phyloP scores from a whole-genome alignment of 2,329 filamentous ascomycete species.

The Scytalidium lignicola region DNA sequence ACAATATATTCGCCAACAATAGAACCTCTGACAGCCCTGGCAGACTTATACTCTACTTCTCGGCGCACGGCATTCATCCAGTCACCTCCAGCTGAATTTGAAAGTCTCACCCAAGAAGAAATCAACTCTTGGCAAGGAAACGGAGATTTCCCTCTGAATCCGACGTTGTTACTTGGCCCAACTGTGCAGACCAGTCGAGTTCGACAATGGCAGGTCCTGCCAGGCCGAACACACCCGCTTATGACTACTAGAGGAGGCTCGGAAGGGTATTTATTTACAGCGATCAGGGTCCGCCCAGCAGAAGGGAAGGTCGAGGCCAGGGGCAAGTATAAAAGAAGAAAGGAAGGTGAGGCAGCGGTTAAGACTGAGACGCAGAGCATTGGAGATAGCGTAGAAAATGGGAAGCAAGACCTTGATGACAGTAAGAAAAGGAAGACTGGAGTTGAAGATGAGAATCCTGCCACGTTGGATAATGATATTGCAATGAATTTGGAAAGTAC shows the following conservation, averaged over 20 bases:
- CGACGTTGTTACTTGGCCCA: conserved; percentile 73
- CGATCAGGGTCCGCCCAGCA: conserved; percentile 72
- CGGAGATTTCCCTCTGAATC: conserved; percentile 81
- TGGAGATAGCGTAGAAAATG: background rate
- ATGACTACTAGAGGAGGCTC: conserved; percentile 88
- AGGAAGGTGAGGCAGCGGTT: conserved; percentile 6
- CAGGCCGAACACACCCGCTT: conserved; percentile 83
- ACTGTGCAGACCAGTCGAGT: conserved; percentile 76
- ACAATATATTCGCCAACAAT: conserved; percentile 79
- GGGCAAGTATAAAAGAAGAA: conserved; percentile 54
- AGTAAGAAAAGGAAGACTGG: background rate
- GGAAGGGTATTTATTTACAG: conserved; percentile 88
- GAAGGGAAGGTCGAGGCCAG: conserved; percentile 77
- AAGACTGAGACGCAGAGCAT: background rate
- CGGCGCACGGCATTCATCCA: conserved; percentile 71
- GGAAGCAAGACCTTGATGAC: background rate
- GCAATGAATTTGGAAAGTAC: background rate
- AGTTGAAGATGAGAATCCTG: background rate
- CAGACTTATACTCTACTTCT: conserved; percentile 79
- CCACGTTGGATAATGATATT: background rate
- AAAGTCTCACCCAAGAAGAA: conserved; percentile 38
- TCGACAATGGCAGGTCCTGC: conserved; percentile 83
- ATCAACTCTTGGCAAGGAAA: conserved; percentile 54
- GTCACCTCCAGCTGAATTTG: conserved; percentile 40
- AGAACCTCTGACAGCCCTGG: conserved; percentile 71